Evolutionary conservation across 257 asterid genomes (phyloP), one percentile per base, ranked within the genome.

Genomic region (Prunella vulgaris): DNA sequence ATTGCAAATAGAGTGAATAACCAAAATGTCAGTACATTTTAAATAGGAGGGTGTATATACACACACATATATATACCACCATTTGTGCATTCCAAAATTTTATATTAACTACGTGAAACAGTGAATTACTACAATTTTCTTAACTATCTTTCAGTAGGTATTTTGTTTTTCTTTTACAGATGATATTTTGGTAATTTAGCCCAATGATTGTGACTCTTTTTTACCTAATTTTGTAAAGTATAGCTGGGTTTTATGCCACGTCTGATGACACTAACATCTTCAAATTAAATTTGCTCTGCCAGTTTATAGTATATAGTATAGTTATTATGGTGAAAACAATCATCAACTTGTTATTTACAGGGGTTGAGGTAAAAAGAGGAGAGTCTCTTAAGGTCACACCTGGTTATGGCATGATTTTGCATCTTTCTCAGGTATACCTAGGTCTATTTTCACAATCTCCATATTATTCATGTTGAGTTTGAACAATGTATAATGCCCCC

Each of bases 361-460:
- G 89, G 17, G 87, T 71, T 59, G 95, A 85, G 77, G 97, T 90
- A 58, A 84, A 85, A 76, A 79, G 70, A 51, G 96, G 96, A 40
- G 80, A 78, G 68, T 67, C 86, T 6, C 78, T 84, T 18, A 69
- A 74, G 72, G 97, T 90, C 13, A 42, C 38, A 14, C 86, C 89
- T 61, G 92, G 83, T 33, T 81, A 77, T 13, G 87, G 78, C 33
- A 51, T 48, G 79, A 79, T 87, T 64, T 42, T 90, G 84, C 97
- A 88, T 83, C 84, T 90, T 51, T 88, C 97, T 46, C 96, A 88
- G 97, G 97, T 87, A 59, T 61, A 15, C 22, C 13, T 10, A 10
- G 30, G 38, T 72, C 27, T 14, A 40, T 15, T 76, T 54, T n/a
- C 5, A 10, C 5, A 5, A 5, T 22, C 64, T 10, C 40, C 3